phyloP scores from a whole-genome alignment of 345 rosid genomes.

The rapeseed (Brassica napus) region Da-Ae NC_063447.1:16871501-16872000 shows the following conservation, averaged over 20 bases:
- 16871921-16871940: too few species aligned
- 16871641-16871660: background rate
- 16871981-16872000: too few species aligned
- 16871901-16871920: too few species aligned
- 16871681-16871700: constrained; percentile 27
- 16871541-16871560: constrained; percentile 30
- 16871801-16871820: background rate
- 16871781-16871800: background rate
- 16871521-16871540: constrained; percentile 13
- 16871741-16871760: background rate
- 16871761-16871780: background rate
- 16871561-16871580: constrained; percentile 27
- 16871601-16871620: constrained; percentile 17
- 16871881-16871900: too few species aligned
- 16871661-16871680: background rate
- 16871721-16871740: background rate
- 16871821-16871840: too few species aligned
- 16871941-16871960: too few species aligned
- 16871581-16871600: background rate
- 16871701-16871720: constrained; percentile 21
- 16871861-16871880: too few species aligned
- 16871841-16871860: too few species aligned
- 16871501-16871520: constrained; percentile 19
- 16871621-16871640: background rate
- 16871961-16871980: too few species aligned